phyloP scores from a whole-genome alignment of 768 basidiomycete genomes.

The Lentinula raphanica region DNA sequence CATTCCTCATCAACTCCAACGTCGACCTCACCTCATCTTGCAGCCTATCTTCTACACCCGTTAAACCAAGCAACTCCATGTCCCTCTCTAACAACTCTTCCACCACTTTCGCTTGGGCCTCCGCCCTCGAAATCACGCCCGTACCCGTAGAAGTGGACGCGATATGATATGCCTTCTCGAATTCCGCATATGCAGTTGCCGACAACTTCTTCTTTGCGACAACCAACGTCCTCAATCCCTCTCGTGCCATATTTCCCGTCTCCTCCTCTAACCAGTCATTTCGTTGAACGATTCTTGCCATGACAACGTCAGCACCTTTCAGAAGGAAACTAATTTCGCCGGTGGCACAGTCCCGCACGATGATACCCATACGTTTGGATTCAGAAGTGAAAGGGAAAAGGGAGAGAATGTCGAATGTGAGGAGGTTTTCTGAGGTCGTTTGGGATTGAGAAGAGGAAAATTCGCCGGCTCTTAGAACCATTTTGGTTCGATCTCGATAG shows the following conservation, averaged over 20 bases:
- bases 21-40: slow-evolving; percentile 91
- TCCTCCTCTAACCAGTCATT: slow-evolving; percentile 99
- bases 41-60: slow-evolving; percentile 98
- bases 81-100: slow-evolving; percentile 78
- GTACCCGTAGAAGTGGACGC: slow-evolving; percentile 79
- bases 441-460: slow-evolving; percentile 36
- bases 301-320: slow-evolving; percentile 91
- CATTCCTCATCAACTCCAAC: slow-evolving; percentile 87
- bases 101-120: slow-evolving; percentile 74
- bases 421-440: neutral
- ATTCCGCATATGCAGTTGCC: slow-evolving; percentile 63
- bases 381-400: slow-evolving; percentile 99
- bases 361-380: slow-evolving; percentile 98
- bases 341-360: slow-evolving; percentile 73
- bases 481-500: slow-evolving; percentile 86
- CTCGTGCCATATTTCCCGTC: slow-evolving; percentile 96
- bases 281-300: slow-evolving; percentile 89
- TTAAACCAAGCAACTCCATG: slow-evolving; percentile 86
- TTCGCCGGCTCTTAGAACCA: slow-evolving; percentile 45
- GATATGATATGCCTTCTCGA: slow-evolving; percentile 64
- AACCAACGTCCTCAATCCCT: slow-evolving; percentile 91
- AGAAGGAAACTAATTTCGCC: slow-evolving; percentile 82
- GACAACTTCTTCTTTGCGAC: slow-evolving; percentile 79
- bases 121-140: slow-evolving; percentile 79
- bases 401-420: slow-evolving; percentile 83